Percentiles rank a stretch among this genome's conserved stretches.
Conservation (phyloP, 148 eudicot species). For the Mesembryanthemum crystallinum region DNA sequence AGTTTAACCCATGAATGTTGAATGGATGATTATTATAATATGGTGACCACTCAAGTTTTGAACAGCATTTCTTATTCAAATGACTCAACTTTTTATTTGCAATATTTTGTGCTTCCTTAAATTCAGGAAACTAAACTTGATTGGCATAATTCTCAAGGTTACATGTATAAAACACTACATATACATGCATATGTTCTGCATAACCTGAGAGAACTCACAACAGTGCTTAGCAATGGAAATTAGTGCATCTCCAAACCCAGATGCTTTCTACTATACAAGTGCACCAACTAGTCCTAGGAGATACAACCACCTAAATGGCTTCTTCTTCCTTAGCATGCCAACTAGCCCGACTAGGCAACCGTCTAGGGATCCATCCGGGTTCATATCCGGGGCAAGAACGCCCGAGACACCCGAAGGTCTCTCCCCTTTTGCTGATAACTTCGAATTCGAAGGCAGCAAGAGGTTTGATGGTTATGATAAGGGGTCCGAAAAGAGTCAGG, state of each 20-base stretch:
- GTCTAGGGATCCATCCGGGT: conserved; percentile 16
- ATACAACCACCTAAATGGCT: conserved; percentile 20
- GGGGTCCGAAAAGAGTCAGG: conserved; percentile 13
- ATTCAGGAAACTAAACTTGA: conserved; percentile 15
- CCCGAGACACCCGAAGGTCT: conserved; percentile 4
- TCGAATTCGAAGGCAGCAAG: conserved; percentile 60
- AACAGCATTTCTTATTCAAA: conserved; percentile 2
- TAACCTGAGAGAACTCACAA: not conserved
- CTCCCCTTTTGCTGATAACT: conserved; percentile 25
- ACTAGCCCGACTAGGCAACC: conserved; percentile 33
- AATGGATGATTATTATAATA: not conserved
- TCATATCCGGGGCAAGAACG: conserved; percentile 17
- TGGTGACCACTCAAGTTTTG: not conserved
- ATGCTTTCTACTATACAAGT: conserved; percentile 38
- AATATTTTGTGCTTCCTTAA: conserved; percentile 12
- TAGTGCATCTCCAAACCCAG: conserved; percentile 16
- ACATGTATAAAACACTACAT: not conserved
- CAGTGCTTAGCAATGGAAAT: conserved; percentile 14
- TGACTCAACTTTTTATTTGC: conserved; percentile 3
- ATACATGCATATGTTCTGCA: not conserved
- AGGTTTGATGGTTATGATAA: conserved; percentile 23
- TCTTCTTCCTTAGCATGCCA: conserved; percentile 39
- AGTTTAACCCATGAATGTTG: not conserved
- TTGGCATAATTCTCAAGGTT: not conserved
- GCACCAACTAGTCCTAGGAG: conserved; percentile 44